phyloP scores from a whole-genome alignment of 305 asterid species.

The Rubia occidens region DNA sequence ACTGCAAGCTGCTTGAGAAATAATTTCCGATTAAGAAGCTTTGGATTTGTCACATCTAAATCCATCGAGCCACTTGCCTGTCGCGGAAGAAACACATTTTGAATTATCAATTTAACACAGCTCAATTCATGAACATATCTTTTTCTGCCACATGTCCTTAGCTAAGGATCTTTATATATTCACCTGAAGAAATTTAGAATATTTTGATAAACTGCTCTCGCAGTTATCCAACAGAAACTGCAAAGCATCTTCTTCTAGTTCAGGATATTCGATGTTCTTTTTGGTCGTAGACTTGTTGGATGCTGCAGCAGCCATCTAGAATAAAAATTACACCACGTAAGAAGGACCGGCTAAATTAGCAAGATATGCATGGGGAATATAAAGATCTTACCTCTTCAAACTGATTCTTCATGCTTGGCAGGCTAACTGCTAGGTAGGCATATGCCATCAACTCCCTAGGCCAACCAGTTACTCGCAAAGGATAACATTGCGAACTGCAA shows the following conservation, averaged over 20 bases:
- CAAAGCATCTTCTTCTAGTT: conserved; percentile 77
- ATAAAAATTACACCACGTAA: not conserved
- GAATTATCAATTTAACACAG: not conserved
- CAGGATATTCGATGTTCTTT: conserved; percentile 49
- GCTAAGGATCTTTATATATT: not conserved
- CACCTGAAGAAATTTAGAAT: conserved; percentile 87
- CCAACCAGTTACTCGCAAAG: conserved; percentile 87
- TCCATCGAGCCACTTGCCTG: conserved; percentile 90
- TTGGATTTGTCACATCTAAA: conserved; percentile 82
- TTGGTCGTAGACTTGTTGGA: conserved; percentile 55
- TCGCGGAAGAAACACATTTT: conserved; percentile 13
- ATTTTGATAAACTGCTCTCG: conserved; percentile 74
- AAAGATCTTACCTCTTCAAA: conserved; percentile 55
- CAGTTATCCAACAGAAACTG: conserved; percentile 70
- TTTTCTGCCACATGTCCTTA: not conserved
- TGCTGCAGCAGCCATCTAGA: conserved; percentile 88
- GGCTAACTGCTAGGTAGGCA: conserved; percentile 87
- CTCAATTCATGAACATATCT: not conserved
- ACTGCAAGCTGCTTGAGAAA: conserved; percentile 91
- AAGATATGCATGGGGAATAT: not conserved
- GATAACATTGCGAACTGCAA: conserved; percentile 71
- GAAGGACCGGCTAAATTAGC: not conserved
- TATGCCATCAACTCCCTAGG: conserved; percentile 89
- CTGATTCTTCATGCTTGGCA: conserved; percentile 59
- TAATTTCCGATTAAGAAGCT: conserved; percentile 69